Conservation (phyloP, 225 moss, liverwort and hornwort species). For the Physcomitrellopsis africana region DNA sequence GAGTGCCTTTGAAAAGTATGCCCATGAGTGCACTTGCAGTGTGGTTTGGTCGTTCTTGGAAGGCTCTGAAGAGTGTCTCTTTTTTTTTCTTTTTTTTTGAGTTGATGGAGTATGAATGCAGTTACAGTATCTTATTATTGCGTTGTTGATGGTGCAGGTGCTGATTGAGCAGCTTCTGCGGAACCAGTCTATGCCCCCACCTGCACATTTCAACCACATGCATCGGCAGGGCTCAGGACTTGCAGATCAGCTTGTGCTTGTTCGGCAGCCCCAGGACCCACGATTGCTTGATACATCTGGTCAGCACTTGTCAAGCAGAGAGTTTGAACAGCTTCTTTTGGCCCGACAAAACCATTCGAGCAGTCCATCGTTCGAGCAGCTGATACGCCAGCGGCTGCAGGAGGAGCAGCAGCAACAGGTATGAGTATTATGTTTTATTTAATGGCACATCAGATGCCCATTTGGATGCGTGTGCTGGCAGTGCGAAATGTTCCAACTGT, state of each 20-base stretch:
- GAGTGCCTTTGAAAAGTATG: not conserved
- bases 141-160: slow-evolving; percentile 39
- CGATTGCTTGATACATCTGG: slow-evolving; percentile 47
- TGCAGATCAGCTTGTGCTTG: slow-evolving; percentile 73
- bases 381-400: slow-evolving; percentile 78
- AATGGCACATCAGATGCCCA: not conserved
- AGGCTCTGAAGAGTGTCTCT: not conserved
- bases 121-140: not conserved
- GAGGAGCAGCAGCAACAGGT: slow-evolving; percentile 67
- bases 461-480: not conserved
- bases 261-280: slow-evolving; percentile 75
- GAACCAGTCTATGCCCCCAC: slow-evolving; percentile 73
- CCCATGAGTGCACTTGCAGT: not conserved
- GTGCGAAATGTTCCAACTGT: no score
- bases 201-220: slow-evolving; percentile 75
- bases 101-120: no score
- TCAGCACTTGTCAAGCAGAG: slow-evolving; percentile 43
- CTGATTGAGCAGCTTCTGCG: slow-evolving; percentile 85
- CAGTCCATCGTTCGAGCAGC: slow-evolving; percentile 70
- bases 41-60: not conserved
- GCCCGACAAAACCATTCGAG: slow-evolving; percentile 72
- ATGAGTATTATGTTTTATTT: not conserved
- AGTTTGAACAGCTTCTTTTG: slow-evolving; percentile 81
- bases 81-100: no score
- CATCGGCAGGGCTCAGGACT: slow-evolving; percentile 78